phyloP scores from a whole-genome alignment of 306 rosid species.

The Dryas alaskensis region DNA sequence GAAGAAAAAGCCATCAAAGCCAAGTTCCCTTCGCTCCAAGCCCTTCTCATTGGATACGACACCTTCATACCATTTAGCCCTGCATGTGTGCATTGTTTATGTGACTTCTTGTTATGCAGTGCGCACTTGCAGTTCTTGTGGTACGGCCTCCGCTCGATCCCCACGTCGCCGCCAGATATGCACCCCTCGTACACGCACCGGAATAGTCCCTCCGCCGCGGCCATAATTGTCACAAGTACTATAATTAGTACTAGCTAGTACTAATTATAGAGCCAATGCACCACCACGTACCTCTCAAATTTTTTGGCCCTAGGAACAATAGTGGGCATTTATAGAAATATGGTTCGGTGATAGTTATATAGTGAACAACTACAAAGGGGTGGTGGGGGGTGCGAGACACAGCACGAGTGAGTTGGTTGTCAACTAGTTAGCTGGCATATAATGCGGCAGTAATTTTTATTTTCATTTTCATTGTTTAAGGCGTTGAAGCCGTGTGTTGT shows the following conservation, averaged over 20 bases:
- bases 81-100: conserved; percentile 19
- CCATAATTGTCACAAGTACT: background rate
- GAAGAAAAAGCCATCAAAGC: conserved; percentile 28
- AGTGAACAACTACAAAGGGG: background rate
- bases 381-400: no score
- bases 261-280: background rate
- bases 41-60: conserved; percentile 53
- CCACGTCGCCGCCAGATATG: conserved; percentile 41
- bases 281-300: background rate
- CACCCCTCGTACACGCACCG: conserved; percentile 59
- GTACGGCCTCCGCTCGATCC: conserved; percentile 61
- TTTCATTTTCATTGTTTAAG: no score
- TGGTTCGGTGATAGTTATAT: background rate
- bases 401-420: background rate
- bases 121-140: conserved; percentile 41
- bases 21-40: conserved; percentile 53
- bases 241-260: no score
- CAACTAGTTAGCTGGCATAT: background rate
- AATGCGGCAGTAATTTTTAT: conserved; percentile 14
- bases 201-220: conserved; percentile 24
- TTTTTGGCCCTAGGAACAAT: background rate
- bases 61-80: conserved; percentile 35
- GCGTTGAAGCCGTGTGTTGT: conserved; percentile 22
- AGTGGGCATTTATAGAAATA: conserved; percentile 1
- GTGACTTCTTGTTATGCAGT: conserved; percentile 15